Evolutionary conservation across 768 basidiomycete species (phyloP).

Genomic region (Podaxis sp.): DNA sequence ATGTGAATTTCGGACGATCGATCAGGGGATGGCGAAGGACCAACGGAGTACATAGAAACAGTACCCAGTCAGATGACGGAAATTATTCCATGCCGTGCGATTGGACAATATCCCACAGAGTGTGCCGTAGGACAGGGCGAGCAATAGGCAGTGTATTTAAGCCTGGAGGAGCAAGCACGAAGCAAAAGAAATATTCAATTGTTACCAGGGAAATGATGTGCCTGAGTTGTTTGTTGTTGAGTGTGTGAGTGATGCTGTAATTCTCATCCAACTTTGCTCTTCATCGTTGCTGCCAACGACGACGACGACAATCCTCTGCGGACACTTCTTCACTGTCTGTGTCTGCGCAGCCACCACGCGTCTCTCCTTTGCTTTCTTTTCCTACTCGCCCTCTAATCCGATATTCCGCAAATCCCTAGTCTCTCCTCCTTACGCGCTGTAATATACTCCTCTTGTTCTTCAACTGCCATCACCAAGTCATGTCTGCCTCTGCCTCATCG

Average conservation of each 20-base stretch:
- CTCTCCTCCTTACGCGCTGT: constrained; percentile 20
- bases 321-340: constrained; percentile 29
- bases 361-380: constrained; percentile 30
- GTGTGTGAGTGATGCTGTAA: constrained; percentile 13
- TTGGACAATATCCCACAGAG: background rate
- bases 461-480: constrained; percentile 25
- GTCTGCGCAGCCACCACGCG: constrained; percentile 27
- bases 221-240: constrained; percentile 21
- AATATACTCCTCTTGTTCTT: constrained; percentile 15
- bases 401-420: background rate
- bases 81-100: background rate
- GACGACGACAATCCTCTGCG: constrained; percentile 31
- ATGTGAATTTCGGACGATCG: background rate
- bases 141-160: background rate
- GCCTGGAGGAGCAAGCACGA: background rate
- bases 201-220: constrained; percentile 18
- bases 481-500: constrained; percentile 53
- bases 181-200: background rate
- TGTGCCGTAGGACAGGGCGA: background rate
- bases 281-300: constrained; percentile 12
- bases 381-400: constrained; percentile 20
- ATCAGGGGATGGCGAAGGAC: background rate
- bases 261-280: background rate
- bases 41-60: background rate
- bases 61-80: background rate